These are phyloP conservation scores for Stemphylium beticola DNA, from an alignment of 2,329 filamentous ascomycete genomes.

Conservation along the genomic window DNA sequence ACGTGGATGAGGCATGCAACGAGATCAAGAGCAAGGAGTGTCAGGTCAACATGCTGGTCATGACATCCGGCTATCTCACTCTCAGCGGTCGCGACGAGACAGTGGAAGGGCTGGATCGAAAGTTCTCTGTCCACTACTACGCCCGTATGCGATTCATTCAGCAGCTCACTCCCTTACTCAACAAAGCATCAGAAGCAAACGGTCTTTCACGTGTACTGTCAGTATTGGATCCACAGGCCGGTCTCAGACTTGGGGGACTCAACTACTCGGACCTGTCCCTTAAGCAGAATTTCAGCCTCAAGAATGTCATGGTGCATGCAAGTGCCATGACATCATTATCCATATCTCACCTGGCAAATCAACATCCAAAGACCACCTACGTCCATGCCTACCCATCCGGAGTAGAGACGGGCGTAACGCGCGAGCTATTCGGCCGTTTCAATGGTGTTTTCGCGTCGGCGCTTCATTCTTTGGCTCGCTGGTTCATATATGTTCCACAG, in stretches of 20 bases:
- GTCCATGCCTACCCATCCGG: constrained; percentile 36
- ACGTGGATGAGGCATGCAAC: constrained; percentile 53
- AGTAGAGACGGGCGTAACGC: constrained; percentile 30
- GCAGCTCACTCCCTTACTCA: constrained; percentile 48
- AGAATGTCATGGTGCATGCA: constrained; percentile 31
- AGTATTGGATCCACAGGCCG: constrained; percentile 35
- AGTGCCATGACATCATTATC: constrained; percentile 37
- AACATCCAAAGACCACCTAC: constrained; percentile 30
- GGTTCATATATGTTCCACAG: constrained; percentile 26
- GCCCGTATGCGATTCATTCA: constrained; percentile 48
- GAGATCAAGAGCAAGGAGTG: constrained; percentile 59
- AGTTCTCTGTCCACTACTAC: constrained; percentile 43
- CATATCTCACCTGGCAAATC: constrained; percentile 28
- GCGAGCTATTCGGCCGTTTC: constrained; percentile 17
- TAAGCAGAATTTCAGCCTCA: constrained; percentile 33
- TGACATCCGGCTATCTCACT: constrained; percentile 58
- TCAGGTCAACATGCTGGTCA: constrained; percentile 62
- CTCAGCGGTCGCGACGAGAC: constrained; percentile 49
- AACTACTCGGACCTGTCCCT: constrained; percentile 37
- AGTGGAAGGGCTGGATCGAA: constrained; percentile 45
- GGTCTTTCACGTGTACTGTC: constrained; percentile 39
- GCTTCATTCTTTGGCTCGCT: constrained; percentile 14
- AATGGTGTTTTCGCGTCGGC: constrained; percentile 6
- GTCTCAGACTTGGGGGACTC: constrained; percentile 13
- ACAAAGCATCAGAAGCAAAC: constrained; percentile 22